Evolutionary conservation across 2,329 filamentous ascomycete species (phyloP), one percentile per base, ranked within the genome.

Genomic region (Alternaria sp.): DNA sequence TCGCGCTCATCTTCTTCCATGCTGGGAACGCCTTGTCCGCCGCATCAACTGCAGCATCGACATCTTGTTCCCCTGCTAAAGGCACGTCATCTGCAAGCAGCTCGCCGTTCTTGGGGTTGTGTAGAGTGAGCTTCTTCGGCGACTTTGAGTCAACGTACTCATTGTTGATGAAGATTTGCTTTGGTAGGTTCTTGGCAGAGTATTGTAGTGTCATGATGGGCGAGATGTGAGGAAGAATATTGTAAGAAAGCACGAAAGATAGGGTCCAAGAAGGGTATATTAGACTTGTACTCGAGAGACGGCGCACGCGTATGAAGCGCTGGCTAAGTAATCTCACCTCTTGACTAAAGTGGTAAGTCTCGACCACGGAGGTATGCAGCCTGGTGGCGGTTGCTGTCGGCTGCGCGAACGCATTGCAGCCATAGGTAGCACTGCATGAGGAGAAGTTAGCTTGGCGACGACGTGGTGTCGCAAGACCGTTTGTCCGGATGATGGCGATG

Each of bases 21-120:
- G 67, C 75, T 10, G 80, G 80, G 62, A 85, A 85, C 0, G 85
- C 85, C 5, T 80, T 80, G 50, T 85, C 80, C 1, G 85, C 85
- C 5, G 83, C 82, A 10, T 77, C 80, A 5, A 87, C 84, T 2
- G 85, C 85, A 6, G 73, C 72, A 55, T 87, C 81, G 28, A 85
- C 83, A 69, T 77, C 73, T 32, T 80, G 73, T 54, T 81, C 77
- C n/a, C 81, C 82, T n/a, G 82, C 82, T 3, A 80, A 64, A 28
- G 77, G 74, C 13, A 87, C 81, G 46, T 85, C 81, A 61, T 85
- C 78, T n/a, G 83, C 81, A 2, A 88, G 80, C 10, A 86, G 70
- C 3, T 81, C 81, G 56, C 81, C 82, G 69, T 86, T 82, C 53
- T 80, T 83, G 10, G 86, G 85, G 65, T 84, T 86, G 75, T 80